A percentile compares a stretch with the other conserved stretches of the same genome.
Conservation (phyloP, 1,284 basidiomycete genomes). For the Apiotrichum gamsii region DNA sequence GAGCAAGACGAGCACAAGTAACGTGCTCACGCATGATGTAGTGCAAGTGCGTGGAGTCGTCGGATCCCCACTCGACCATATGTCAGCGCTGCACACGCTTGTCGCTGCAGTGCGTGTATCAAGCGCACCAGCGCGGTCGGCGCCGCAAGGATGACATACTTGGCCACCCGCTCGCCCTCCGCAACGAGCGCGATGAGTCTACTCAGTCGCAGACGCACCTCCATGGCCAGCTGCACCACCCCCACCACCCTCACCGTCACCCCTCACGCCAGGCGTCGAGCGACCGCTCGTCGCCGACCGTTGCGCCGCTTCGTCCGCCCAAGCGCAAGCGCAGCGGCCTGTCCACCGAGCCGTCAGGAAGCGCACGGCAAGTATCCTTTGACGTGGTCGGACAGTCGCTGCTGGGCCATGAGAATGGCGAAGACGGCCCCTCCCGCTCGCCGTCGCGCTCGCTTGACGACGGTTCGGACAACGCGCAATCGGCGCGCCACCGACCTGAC, state of each 20-base stretch:
- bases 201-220: too few relatives aligned
- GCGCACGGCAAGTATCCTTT: background rate
- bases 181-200: too few relatives aligned
- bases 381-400: too few relatives aligned
- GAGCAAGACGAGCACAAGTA: conserved; percentile 10
- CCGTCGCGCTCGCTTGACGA: background rate
- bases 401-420: background rate
- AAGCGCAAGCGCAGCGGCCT: background rate
- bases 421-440: background rate
- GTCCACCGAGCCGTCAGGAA: too few relatives aligned
- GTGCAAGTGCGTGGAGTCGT: conserved; percentile 19
- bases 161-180: too few relatives aligned
- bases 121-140: conserved; percentile 19
- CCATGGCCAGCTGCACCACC: too few relatives aligned
- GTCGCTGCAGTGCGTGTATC: conserved; percentile 15
- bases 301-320: background rate
- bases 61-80: conserved; percentile 3
- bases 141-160: conserved; percentile 9
- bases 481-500: background rate
- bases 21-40: conserved; percentile 1
- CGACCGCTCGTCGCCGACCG: background rate
- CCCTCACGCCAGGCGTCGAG: background rate
- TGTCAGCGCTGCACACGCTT: conserved; percentile 19
- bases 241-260: too few relatives aligned
- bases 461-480: conserved; percentile 1